Conservation (phyloP, 352 stramenopile genomes). For the Peronosclerospora sorghi region DNA sequence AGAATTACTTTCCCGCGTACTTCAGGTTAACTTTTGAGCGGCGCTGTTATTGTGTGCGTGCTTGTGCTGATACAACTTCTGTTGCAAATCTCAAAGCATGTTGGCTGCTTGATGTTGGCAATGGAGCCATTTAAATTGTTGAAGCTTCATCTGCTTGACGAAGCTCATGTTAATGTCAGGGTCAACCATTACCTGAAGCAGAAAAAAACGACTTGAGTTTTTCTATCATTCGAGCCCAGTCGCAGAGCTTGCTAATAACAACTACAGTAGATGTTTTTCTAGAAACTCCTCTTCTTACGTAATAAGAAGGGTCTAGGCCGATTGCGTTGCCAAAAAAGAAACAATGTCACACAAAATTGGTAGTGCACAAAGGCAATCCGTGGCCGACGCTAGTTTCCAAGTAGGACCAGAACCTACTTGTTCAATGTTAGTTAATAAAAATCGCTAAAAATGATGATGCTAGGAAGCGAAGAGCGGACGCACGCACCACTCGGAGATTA, state of each 20-base stretch:
- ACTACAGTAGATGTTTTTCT: slow-evolving; percentile 48
- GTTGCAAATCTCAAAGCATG: not conserved
- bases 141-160: slow-evolving; percentile 36
- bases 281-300: slow-evolving; percentile 61
- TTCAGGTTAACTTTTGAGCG: slow-evolving; percentile 17
- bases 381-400: slow-evolving; percentile 36
- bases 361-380: slow-evolving; percentile 70
- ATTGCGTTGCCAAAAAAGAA: slow-evolving; percentile 43
- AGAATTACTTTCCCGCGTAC: slow-evolving; percentile 29
- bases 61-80: not conserved
- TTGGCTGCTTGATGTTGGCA: slow-evolving; percentile 5
- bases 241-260: slow-evolving; percentile 41
- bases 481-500: slow-evolving; percentile 58
- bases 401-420: slow-evolving; percentile 38
- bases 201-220: slow-evolving; percentile 29
- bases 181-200: not conserved
- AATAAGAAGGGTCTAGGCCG: slow-evolving; percentile 49
- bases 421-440: too few species aligned
- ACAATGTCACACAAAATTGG: slow-evolving; percentile 68
- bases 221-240: slow-evolving; percentile 46
- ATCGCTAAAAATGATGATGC: too few species aligned
- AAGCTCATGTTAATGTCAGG: not conserved
- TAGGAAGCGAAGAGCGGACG: not conserved
- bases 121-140: slow-evolving; percentile 33
- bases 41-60: slow-evolving; percentile 12